These are phyloP conservation scores for Hanseniaspora valbyensis DNA, from an alignment of 805 yeast species.

Conservation along the genomic window DNA sequence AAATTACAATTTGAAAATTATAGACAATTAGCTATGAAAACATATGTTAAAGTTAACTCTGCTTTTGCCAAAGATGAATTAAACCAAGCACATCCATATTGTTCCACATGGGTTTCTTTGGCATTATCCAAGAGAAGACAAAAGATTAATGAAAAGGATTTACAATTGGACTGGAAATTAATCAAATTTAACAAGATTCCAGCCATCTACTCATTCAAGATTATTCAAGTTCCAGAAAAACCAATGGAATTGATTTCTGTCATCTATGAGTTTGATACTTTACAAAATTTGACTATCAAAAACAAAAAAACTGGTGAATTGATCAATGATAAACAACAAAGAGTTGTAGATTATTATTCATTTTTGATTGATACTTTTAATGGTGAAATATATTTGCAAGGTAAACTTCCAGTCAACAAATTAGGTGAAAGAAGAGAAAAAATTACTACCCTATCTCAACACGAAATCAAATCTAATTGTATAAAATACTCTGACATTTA, in stretches of 20 bases:
- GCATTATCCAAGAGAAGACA: constrained; percentile 43
- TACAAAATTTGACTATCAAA: constrained; percentile 45
- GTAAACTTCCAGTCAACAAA: constrained; percentile 53
- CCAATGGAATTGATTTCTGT: constrained; percentile 48
- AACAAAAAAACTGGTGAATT: constrained; percentile 32
- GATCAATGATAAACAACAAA: constrained; percentile 26
- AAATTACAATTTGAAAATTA: constrained; percentile 63
- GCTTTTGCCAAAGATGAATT: constrained; percentile 60
- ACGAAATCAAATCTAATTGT: constrained; percentile 14
- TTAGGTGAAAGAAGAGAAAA: constrained; percentile 31
- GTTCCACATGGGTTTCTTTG: constrained; percentile 54
- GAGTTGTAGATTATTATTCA: constrained; percentile 49
- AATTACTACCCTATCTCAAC: constrained; percentile 16
- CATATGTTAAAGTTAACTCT: constrained; percentile 65
- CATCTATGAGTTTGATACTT: constrained; percentile 51
- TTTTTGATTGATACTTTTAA: constrained; percentile 52
- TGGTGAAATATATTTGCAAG: constrained; percentile 48
- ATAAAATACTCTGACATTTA: constrained; percentile 10
- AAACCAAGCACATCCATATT: constrained; percentile 33
- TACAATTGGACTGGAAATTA: constrained; percentile 63
- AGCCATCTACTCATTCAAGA: constrained; percentile 57
- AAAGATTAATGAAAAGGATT: constrained; percentile 34
- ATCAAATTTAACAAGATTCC: constrained; percentile 61
- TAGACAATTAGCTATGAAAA: constrained; percentile 77
- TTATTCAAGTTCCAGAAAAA: constrained; percentile 48